Conservation (phyloP, 345 rosid genomes). For the Angophora floribunda region DNA sequence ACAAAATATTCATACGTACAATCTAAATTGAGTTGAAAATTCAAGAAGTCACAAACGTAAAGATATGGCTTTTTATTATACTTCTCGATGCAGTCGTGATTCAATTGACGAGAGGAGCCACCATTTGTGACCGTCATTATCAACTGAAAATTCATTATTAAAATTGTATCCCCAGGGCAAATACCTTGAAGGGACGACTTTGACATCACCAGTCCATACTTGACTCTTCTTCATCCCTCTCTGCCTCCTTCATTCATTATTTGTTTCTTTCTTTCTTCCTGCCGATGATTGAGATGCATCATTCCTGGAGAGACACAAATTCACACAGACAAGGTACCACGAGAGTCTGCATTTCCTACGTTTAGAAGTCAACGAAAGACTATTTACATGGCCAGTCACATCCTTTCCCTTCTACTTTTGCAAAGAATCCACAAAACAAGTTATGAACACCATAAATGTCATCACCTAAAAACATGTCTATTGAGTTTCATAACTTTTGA, state of each 20-base stretch:
- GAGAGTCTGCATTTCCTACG: not conserved
- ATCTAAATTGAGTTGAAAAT: too few relatives aligned
- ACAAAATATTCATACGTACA: too few relatives aligned
- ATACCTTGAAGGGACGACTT: not conserved
- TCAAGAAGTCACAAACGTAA: too few relatives aligned
- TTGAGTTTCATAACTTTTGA: too few relatives aligned
- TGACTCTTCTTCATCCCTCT: not conserved
- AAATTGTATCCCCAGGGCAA: not conserved
- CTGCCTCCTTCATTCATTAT: not conserved
- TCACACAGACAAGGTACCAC: not conserved
- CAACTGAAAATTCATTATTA: not conserved
- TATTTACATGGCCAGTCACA: not conserved
- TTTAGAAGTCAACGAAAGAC: not conserved
- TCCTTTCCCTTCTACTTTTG: too few relatives aligned
- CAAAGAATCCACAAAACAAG: too few relatives aligned
- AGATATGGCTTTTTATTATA: not conserved
- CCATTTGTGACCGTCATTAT: not conserved
- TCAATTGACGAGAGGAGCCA: not conserved
- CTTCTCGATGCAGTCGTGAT: not conserved
- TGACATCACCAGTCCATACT: not conserved
- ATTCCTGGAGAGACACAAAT: not conserved
- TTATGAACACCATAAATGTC: too few relatives aligned
- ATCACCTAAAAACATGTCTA: too few relatives aligned
- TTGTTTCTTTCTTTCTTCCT: not conserved
- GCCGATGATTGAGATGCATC: not conserved